Base-by-base conservation (phyloP, 1,284 basidiomycete species). In the Fomitopsis pinicola region DNA sequence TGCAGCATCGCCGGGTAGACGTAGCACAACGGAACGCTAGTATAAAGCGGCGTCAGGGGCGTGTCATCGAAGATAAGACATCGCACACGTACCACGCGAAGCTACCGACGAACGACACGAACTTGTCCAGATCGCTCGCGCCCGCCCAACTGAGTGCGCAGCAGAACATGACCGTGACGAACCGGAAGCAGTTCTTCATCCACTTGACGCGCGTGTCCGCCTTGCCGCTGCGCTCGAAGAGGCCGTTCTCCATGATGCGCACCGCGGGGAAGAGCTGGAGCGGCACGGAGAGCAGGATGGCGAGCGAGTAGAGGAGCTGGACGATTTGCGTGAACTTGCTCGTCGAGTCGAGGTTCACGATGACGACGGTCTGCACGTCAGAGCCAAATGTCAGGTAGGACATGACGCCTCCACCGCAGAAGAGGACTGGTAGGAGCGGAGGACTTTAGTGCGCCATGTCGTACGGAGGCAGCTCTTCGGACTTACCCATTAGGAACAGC, bases 231-330 rank as follows among this genome's bases (percentile, higher is more conserved):
- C 86, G 87, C 57, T 86, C 85, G 74, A 99, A 98, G n/a, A 99
- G 72, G 1, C 94, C 96, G 68, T 97, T 97, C 80, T 99, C 97
- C 78, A 99, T 87, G 72, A 99, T 98, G 52, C 95, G 87, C 54
- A 98, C 89, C 1, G 96, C 97, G 0, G 97, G 97, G 91, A 99
- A 98, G 60, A 99, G 88, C 73, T 97, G 95, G 4, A 99, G 84
- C 0, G 97, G 97, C 15, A 94, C 91, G 15, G 95, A 97, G 45
- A 98, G 86, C 63, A 98, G 81, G 73, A 98, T 99, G 9, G 96
- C 97, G 50, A 96, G 74, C n/a, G 92, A 89, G 76, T 95, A 96
- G 17, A 96, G 75, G 75, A 95, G 91, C 78, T 92, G 91, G 19
- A 91, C 93, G 6, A 88, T 86, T 77, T 98, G 95, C 0, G 97